These are phyloP conservation scores for Coniochaeta prunicola DNA, from an alignment of 2,329 filamentous ascomycete species.

Conservation along the genomic window DNA sequence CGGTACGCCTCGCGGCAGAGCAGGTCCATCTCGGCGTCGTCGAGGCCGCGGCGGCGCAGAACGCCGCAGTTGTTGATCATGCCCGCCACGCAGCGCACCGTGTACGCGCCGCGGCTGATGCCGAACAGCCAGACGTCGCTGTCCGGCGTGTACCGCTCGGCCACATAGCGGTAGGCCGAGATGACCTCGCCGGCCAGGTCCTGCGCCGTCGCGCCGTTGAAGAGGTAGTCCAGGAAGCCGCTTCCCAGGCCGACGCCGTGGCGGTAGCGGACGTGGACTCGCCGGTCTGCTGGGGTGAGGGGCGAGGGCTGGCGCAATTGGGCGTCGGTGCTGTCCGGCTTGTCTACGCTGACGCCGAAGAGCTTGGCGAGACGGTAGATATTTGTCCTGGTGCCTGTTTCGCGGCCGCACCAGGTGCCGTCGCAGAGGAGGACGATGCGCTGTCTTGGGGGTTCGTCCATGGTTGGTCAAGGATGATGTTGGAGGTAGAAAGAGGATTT, in stretches of 20 bases:
- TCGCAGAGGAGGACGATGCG: conserved; percentile 2
- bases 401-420: neutral
- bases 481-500: neutral
- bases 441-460: neutral
- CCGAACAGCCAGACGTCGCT: conserved; percentile 19
- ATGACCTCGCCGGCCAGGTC: conserved; percentile 3
- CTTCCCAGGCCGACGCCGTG: neutral
- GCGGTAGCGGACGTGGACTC: neutral
- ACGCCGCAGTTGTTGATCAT: conserved; percentile 23
- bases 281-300: neutral
- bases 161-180: conserved; percentile 7
- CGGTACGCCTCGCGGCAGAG: neutral
- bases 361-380: conserved; percentile 5
- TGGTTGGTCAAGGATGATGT: neutral
- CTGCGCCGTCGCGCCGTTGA: neutral
- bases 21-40: neutral
- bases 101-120: conserved; percentile 17
- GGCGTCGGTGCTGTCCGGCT: neutral
- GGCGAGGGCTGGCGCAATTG: neutral
- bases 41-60: conserved; percentile 1
- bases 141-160: conserved; percentile 13
- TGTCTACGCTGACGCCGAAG: neutral
- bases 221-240: neutral
- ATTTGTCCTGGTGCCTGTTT: conserved; percentile 3
- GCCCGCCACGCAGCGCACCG: conserved; percentile 16